phyloP scores from a whole-genome alignment of 164 flowering plant genomes.

The Taxillus chinensis region DNA sequence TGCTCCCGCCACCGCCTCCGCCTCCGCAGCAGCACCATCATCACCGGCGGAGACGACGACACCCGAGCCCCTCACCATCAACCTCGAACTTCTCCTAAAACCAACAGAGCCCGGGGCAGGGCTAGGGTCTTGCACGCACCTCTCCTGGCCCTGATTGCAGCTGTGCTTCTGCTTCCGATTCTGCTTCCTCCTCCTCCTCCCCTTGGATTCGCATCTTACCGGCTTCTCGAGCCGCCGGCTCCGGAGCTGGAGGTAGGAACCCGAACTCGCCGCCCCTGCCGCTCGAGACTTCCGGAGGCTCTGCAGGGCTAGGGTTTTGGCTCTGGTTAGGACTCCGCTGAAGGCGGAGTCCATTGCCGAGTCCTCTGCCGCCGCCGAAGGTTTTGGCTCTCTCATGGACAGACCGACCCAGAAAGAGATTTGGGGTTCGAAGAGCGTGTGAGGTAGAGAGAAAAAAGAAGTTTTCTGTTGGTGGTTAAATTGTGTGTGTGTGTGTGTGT shows the following conservation, averaged over 20 bases:
- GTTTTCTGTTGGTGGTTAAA: background rate
- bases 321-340: constrained; percentile 37
- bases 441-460: background rate
- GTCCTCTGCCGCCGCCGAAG: constrained; percentile 20
- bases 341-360: constrained; percentile 24
- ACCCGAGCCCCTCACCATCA: background rate
- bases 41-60: background rate
- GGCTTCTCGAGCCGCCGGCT: constrained; percentile 36
- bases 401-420: constrained; percentile 5
- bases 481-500: background rate
- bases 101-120: background rate
- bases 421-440: background rate
- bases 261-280: constrained; percentile 4
- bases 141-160: background rate
- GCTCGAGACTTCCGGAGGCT: constrained; percentile 8
- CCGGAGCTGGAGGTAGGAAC: constrained; percentile 34
- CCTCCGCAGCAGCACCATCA: background rate
- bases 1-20: background rate
- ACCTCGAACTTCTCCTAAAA: constrained; percentile 11
- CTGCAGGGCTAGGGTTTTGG: constrained; percentile 40
- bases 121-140: constrained; percentile 8
- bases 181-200: background rate
- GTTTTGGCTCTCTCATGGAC: constrained; percentile 15
- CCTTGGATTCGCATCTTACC: constrained; percentile 8
- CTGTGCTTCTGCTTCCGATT: background rate